phyloP scores from a whole-genome alignment of 176 grass and related monocot species.

The Cenchrus americanus region DNA sequence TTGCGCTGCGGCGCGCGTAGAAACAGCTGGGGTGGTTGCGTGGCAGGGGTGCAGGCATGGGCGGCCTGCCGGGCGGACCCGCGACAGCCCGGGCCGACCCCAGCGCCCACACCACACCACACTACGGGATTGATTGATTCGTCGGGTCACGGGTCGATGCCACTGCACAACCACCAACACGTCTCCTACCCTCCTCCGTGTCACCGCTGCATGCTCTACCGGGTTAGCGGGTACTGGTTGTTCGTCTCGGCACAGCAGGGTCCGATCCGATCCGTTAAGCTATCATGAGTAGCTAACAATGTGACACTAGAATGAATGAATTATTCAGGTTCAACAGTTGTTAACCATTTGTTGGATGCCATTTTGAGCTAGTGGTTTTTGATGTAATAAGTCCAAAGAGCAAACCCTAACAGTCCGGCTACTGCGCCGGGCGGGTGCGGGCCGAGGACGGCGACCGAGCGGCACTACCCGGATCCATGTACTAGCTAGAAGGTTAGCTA shows the following conservation, averaged over 20 bases:
- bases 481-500: conserved; percentile 11
- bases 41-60: conserved; percentile 52
- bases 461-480: neutral
- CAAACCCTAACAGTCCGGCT: neutral
- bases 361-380: neutral
- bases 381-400: neutral
- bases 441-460: neutral
- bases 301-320: too few species aligned
- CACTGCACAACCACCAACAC: too few species aligned
- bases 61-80: conserved; percentile 43
- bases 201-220: neutral
- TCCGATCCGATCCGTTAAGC: too few species aligned
- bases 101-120: neutral
- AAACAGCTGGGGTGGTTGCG: conserved; percentile 47
- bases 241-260: too few species aligned
- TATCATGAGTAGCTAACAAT: too few species aligned
- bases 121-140: neutral
- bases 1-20: neutral
- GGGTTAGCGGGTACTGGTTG: neutral
- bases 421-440: neutral
- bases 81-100: conserved; percentile 51
- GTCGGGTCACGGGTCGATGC: neutral
- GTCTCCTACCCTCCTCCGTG: neutral
- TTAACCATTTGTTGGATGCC: neutral
- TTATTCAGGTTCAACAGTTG: neutral